These are phyloP conservation scores for Chlamydomonas sphaeroides DNA, from an alignment of 139 green algal genomes.

Conservation along the genomic window DNA sequence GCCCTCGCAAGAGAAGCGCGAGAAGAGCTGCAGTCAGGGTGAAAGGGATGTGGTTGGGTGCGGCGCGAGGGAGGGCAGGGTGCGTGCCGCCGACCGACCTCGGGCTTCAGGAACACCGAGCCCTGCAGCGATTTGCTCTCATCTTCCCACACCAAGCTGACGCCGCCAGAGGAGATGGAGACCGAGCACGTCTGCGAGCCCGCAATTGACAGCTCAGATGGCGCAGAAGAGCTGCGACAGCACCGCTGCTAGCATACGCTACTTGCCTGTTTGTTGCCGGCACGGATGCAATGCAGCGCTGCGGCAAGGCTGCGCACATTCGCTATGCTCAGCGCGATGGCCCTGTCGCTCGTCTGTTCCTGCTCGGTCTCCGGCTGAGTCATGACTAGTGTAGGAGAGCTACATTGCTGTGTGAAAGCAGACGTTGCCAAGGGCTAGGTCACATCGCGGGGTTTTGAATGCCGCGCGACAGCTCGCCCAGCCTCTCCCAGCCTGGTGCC, in stretches of 20 bases:
- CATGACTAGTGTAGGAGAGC: too few species aligned
- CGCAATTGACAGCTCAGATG: too few species aligned
- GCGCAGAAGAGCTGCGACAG: not conserved
- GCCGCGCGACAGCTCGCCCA: too few species aligned
- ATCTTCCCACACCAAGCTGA: conserved; percentile 62
- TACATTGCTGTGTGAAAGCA: too few species aligned
- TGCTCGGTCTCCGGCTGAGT: too few species aligned
- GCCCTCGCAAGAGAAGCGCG: conserved; percentile 25
- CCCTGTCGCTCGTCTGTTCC: too few species aligned
- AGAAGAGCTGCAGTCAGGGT: conserved; percentile 51
- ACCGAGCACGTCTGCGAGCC: conserved; percentile 52
- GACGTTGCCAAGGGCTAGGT: too few species aligned
- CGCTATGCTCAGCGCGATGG: conserved; percentile 7
- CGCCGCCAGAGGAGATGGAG: conserved; percentile 35
- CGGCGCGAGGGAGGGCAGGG: not conserved
- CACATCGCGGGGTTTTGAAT: too few species aligned
- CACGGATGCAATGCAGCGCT: conserved; percentile 55
- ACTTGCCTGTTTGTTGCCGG: conserved; percentile 59
- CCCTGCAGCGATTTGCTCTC: conserved; percentile 65
- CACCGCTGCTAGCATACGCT: too few species aligned
- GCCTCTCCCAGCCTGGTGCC: too few species aligned
- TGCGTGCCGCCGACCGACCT: conserved; percentile 24
- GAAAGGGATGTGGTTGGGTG: not conserved
- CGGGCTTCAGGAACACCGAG: conserved; percentile 50
- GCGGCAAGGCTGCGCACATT: conserved; percentile 43